Evolutionary conservation across 192 early-diverging fungal species (phyloP), one percentile per base, ranked within the genome.

Genomic region (Rhizoclosmatium sp.): DNA sequence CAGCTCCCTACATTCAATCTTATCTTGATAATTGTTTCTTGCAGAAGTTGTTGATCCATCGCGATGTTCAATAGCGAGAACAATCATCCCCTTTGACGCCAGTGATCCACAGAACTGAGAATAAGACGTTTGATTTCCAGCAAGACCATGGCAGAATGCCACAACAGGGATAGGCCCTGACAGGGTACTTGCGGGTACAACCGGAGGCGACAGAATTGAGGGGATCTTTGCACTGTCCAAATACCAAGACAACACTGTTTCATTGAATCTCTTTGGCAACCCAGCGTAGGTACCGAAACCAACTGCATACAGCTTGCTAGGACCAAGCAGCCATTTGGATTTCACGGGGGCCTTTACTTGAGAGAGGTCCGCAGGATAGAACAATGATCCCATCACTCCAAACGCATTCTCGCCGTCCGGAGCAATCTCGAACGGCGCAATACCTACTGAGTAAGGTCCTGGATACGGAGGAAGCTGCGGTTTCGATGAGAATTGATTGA

Each of bases 201-300:
- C 5, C n/a, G 80, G 68, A 3, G 54, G 67, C 16, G 80, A 65
- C 47, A 78, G 64, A 40, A 54, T 39, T 3, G 76, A 82, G 4
- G 72, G 71, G 62, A 78, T 82, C 39, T 76, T 82, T 12, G 78
- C 78, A 12, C 7, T 16, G 2, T 64, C 62, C 2, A 84, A 44
- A 31, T 72, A n/a, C 10, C 78, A 78, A 47, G 69, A 47, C 21
- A 85, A 31, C 14, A 88, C 19, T 7, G 68, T 58, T 9, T 61
- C 31, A 12, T 72, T 21, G 10, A 88, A 51, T 3, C 72, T 59
- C 14, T 23, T n/a, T 2, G 84, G 84, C 10, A 82, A 21, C 19
- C 78, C 48, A 10, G 76, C 59, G 71, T 84, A 88, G 23, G 40
- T 31, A 3, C 82, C 87, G 62, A 81, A 85, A n/a, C 84, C 87